A percentile compares a stretch with the other conserved stretches of the same genome.
These are phyloP conservation scores for Sechiopsis laciniata DNA, from an alignment of 306 rosid genomes.

Conservation along the genomic window DNA sequence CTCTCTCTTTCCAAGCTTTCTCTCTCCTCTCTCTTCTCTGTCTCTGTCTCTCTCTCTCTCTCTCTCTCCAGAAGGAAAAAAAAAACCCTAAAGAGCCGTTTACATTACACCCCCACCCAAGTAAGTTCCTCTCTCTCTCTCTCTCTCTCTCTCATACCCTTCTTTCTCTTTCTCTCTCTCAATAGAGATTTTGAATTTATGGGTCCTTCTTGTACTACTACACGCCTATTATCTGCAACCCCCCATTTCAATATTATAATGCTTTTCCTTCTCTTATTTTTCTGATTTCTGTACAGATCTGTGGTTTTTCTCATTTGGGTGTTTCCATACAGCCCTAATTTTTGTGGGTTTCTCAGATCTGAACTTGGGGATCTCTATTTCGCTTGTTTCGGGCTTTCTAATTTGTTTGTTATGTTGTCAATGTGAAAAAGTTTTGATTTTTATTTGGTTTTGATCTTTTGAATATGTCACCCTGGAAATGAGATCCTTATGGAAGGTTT, in stretches of 20 bases:
- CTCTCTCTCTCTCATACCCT: slow-evolving; percentile 28
- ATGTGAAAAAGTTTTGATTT: not conserved
- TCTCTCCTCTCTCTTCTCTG: slow-evolving; percentile 41
- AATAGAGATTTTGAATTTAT: slow-evolving; percentile 57
- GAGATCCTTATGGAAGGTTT: not conserved
- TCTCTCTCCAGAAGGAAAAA: slow-evolving; percentile 97
- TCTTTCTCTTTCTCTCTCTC: slow-evolving; percentile 23
- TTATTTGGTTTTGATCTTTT: not conserved
- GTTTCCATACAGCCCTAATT: slow-evolving; percentile 3
- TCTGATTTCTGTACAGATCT: slow-evolving; percentile 23
- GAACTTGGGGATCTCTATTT: not conserved
- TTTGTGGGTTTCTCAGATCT: slow-evolving; percentile 3
- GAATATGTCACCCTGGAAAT: not conserved
- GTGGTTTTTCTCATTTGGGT: not conserved
- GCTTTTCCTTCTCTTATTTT: slow-evolving; percentile 14
- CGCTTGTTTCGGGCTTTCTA: not conserved
- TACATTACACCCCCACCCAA: slow-evolving; percentile 73
- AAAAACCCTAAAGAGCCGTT: slow-evolving; percentile 99
- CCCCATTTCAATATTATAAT: slow-evolving; percentile 25
- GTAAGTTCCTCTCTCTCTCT: slow-evolving; percentile 50
- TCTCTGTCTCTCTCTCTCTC: slow-evolving; percentile 55
- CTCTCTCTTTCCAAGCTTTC: slow-evolving; percentile 46
- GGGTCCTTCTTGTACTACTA: slow-evolving; percentile 69
- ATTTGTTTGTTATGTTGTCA: not conserved
- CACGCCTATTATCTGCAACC: slow-evolving; percentile 46